These are phyloP conservation scores for Alternaria triticina DNA, from an alignment of 2,329 filamentous ascomycete genomes.

Conservation along the genomic window DNA sequence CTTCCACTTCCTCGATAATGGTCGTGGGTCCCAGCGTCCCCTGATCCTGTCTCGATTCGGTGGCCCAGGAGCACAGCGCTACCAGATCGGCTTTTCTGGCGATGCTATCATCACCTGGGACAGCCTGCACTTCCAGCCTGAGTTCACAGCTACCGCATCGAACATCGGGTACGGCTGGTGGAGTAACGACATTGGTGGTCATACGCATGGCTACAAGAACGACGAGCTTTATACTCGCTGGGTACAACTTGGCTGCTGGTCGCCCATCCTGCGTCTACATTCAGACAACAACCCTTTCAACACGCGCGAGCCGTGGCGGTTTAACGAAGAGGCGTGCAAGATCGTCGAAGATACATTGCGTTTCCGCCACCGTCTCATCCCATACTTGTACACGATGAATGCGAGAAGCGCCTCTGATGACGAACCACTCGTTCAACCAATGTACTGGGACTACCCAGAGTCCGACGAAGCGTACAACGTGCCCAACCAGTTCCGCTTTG, in stretches of 20 bases:
- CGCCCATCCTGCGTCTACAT: conserved; percentile 67
- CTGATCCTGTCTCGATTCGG: conserved; percentile 68
- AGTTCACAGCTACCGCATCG: conserved; percentile 70
- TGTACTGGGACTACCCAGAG: conserved; percentile 67
- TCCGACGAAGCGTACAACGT: conserved; percentile 61
- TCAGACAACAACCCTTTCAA: conserved; percentile 65
- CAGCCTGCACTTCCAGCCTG: conserved; percentile 67
- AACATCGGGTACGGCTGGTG: conserved; percentile 74
- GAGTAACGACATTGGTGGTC: conserved; percentile 72
- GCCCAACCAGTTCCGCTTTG: conserved; percentile 67
- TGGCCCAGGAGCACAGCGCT: conserved; percentile 68
- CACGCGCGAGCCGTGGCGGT: conserved; percentile 68
- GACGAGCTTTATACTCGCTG: conserved; percentile 66
- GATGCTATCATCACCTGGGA: conserved; percentile 67
- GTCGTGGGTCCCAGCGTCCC: conserved; percentile 51
- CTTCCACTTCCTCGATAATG: conserved; percentile 65
- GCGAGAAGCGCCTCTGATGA: conserved; percentile 52
- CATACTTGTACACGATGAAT: conserved; percentile 67
- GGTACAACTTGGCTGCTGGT: conserved; percentile 68
- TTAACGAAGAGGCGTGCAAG: conserved; percentile 53
- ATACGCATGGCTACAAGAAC: conserved; percentile 62
- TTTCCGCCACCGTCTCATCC: conserved; percentile 64
- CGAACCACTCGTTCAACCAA: conserved; percentile 63
- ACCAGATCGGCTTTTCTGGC: conserved; percentile 70
- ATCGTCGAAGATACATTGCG: conserved; percentile 60